These are phyloP conservation scores for Fraxinus platypoda DNA, from an alignment of 305 asterid genomes.

Conservation along the genomic window DNA sequence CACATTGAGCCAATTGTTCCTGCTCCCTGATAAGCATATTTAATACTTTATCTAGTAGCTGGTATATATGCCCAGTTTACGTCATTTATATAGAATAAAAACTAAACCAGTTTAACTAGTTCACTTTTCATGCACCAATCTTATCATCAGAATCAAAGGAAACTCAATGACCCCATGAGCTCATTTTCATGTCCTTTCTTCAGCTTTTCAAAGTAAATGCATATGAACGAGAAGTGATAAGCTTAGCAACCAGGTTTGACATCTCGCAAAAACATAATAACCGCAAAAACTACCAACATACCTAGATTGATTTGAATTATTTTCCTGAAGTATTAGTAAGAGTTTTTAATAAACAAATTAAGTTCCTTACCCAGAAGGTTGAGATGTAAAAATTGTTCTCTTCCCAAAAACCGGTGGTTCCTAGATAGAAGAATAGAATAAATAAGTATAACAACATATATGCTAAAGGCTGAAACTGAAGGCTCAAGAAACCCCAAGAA, in stretches of 20 bases:
- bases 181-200: neutral
- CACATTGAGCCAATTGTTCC: slow-evolving; percentile 79
- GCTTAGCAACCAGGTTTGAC: neutral
- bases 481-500: neutral
- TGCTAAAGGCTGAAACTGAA: neutral
- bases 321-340: neutral
- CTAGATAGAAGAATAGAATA: slow-evolving; percentile 34
- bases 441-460: neutral
- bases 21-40: slow-evolving; percentile 51
- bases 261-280: neutral
- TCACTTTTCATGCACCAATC: neutral
- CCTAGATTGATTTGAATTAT: neutral
- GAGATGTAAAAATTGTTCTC: slow-evolving; percentile 66
- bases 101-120: neutral
- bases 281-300: neutral
- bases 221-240: neutral
- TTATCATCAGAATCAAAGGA: neutral
- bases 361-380: slow-evolving; percentile 63
- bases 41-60: slow-evolving; percentile 5
- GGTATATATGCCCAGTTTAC: neutral
- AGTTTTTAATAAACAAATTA: neutral
- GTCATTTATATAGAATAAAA: neutral
- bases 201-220: neutral
- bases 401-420: slow-evolving; percentile 90
- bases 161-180: neutral